Base-by-base conservation (phyloP, 331 rosid species). In the Malus hybrid region DNA sequence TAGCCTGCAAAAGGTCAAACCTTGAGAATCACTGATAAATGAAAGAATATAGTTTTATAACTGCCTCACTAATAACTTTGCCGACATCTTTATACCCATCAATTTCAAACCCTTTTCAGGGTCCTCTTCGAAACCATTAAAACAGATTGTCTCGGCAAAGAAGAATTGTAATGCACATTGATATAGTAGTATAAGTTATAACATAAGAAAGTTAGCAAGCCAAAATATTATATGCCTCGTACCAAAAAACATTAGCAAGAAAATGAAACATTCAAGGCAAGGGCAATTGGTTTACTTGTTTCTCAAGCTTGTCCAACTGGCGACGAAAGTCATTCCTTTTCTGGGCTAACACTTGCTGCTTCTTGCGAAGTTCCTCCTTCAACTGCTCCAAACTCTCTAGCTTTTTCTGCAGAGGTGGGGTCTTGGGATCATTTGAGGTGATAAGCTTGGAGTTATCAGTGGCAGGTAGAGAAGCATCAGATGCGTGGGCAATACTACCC, bases 321-420 rank as follows among this genome's bases (percentile, higher is more conserved):
- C 93, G 98, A 76, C 85, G 81, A 79, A 95, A 95, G 75, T 92
- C 93, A 24, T 82, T 85, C 71, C 97, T 91, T 91, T 89, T 95
- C 85, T 92, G 95, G 73, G 87, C 97, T 73, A 95, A 86, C 90
- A 90, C 83, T 88, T 95, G 96, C 83, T 87, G 99, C 82, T 92
- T 95, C 91, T 88, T 95, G 80, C 97, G 98, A 79, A 95, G 87
- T 87, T 92, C 91, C 82, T 92, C 97, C 87, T 89, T 95, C 65
- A 92, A 84, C 84, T 80, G 89, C 88, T 90, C 99, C 46, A 92
- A 80, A 81, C 73, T 83, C 65, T 85, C 96, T 75, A 89, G 82
- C 82, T 95, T 95, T 88, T 85, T 95, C 78, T 92, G 99, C 70
- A 46, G 88, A 73, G 96, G 93, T n/a, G 79, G 84, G 67, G 56